Conservation (phyloP, 1,139 yeast species). For the Taphrina communis region DNA sequence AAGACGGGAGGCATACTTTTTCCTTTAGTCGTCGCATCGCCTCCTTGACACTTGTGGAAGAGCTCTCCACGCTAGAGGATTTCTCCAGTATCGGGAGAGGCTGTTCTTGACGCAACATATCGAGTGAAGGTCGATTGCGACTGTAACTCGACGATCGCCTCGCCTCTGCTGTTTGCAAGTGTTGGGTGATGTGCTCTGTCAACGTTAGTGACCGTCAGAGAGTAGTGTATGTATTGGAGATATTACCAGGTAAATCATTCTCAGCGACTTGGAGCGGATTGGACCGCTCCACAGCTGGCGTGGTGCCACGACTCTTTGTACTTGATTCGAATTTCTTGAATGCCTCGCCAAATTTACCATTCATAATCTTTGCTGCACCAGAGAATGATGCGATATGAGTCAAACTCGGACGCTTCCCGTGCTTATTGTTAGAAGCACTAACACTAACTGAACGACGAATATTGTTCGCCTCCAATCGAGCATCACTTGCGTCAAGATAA, state of each 20-base stretch:
- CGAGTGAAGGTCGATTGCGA: conserved; percentile 14
- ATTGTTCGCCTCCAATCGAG: neutral
- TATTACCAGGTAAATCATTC: conserved; percentile 30
- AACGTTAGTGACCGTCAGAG: neutral
- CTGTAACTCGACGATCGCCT: conserved; percentile 34
- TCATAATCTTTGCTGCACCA: conserved; percentile 39
- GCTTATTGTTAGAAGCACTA: conserved; percentile 35
- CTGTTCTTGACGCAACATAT: conserved; percentile 1
- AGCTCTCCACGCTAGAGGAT: conserved; percentile 22
- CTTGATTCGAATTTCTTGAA: conserved; percentile 45
- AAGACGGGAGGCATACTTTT: neutral
- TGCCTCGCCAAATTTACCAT: conserved; percentile 47
- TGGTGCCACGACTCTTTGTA: conserved; percentile 1
- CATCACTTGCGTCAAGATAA: conserved; percentile 8
- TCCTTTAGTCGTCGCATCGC: conserved; percentile 36
- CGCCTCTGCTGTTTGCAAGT: conserved; percentile 26
- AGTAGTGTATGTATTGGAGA: neutral
- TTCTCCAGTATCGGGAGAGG: conserved; percentile 6
- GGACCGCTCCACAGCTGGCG: conserved; percentile 21
- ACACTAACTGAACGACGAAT: conserved; percentile 20
- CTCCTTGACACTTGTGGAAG: conserved; percentile 32
- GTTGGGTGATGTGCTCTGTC: conserved; percentile 27
- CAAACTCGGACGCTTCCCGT: conserved; percentile 44
- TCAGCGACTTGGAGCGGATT: conserved; percentile 34
- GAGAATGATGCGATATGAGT: conserved; percentile 38